Evolutionary conservation across 2,329 filamentous ascomycete genomes (phyloP).

Genomic region (Ophiostoma piceae): DNA sequence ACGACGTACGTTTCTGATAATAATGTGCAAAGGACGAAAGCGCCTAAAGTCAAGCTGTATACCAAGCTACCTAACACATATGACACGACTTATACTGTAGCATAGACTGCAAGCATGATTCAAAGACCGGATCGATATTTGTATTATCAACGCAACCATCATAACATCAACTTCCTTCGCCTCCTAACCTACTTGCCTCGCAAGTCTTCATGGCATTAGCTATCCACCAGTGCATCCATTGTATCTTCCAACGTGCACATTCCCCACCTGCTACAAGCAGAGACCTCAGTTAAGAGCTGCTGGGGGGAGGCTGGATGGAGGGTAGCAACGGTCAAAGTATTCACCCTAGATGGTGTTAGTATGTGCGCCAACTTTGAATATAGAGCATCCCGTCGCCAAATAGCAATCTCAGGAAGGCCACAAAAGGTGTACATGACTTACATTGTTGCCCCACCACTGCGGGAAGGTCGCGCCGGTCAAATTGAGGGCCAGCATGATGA

Average conservation of each 20-base stretch:
- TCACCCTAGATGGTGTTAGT: neutral
- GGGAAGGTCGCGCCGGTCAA: constrained; percentile 30
- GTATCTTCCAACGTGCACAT: neutral
- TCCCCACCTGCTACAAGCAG: neutral
- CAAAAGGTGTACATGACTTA: constrained; percentile 17
- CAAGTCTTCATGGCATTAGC: neutral
- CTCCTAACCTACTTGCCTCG: neutral
- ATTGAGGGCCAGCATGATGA: constrained; percentile 33
- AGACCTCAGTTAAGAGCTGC: constrained; percentile 13
- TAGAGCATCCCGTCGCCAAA: neutral
- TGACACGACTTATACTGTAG: neutral
- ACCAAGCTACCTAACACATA: no score
- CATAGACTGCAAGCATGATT: neutral
- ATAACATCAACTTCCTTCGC: neutral
- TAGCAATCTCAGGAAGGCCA: neutral
- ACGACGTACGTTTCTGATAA: no score
- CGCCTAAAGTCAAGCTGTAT: no score
- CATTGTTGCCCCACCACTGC: constrained; percentile 33
- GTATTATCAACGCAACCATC: neutral
- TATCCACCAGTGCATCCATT: neutral
- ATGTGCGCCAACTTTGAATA: neutral
- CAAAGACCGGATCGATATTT: neutral
- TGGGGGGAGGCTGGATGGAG: constrained; percentile 16
- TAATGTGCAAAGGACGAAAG: no score
- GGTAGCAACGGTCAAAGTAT: constrained; percentile 19